phyloP scores from a whole-genome alignment of 805 yeast species.

The Sugiyamaella qingdaonensis region DNA sequence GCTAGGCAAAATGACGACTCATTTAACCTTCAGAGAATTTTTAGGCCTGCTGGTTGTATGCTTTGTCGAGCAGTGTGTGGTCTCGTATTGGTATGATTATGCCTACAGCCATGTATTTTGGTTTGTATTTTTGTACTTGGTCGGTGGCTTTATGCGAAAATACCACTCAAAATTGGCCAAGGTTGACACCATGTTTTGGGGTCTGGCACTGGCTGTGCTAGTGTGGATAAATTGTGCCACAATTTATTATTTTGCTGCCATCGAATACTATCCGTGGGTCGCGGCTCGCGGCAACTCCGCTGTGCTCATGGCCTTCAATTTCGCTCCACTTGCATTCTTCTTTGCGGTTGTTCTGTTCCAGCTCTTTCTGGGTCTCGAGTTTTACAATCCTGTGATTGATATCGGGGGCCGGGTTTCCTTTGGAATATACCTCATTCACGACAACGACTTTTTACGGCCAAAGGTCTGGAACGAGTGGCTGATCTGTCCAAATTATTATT shows the following conservation, averaged over 20 bases:
- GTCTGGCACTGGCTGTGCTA: neutral
- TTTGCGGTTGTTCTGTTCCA: conserved; percentile 1
- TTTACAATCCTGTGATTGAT: neutral
- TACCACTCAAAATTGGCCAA: neutral
- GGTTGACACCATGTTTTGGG: neutral
- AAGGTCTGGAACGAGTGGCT: conserved; percentile 5
- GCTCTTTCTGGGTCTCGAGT: neutral
- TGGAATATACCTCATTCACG: conserved; percentile 9
- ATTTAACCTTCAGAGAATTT: neutral
- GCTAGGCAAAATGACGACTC: neutral
- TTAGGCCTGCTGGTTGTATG: neutral
- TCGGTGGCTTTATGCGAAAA: neutral
- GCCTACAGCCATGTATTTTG: neutral
- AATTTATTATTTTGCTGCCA: neutral
- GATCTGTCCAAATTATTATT: neutral
- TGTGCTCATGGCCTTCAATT: neutral
- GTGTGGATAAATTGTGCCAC: neutral
- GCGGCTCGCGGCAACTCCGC: neutral
- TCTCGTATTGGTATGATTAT: neutral
- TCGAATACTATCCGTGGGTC: conserved; percentile 1
- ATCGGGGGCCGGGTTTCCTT: neutral
- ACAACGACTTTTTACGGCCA: neutral
- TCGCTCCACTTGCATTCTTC: conserved; percentile 1
- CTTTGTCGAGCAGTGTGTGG: neutral
- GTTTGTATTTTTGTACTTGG: conserved; percentile 2